These are phyloP conservation scores for Picea glauca DNA, from an alignment of 75 land plant genomes.

Conservation along the genomic window DNA sequence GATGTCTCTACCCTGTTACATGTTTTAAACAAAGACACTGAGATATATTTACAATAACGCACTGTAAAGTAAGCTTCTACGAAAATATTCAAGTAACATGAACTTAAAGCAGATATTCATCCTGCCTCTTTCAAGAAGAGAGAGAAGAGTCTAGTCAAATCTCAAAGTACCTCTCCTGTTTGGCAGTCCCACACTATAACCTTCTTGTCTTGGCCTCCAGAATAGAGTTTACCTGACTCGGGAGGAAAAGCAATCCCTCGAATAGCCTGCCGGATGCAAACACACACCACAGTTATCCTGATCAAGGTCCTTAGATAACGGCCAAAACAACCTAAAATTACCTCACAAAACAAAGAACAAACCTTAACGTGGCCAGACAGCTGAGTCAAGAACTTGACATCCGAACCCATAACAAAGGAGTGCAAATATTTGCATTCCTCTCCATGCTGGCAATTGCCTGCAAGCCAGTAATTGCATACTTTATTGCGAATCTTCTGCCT, in stretches of 20 bases:
- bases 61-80: not conserved
- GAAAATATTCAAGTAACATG: too few species aligned
- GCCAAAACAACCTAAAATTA: conserved; percentile 1
- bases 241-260: conserved; percentile 75
- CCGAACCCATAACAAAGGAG: conserved; percentile 56
- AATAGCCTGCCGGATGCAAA: conserved; percentile 44
- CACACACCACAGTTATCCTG: not conserved
- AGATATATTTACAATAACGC: not conserved
- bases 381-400: conserved; percentile 55
- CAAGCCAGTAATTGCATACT: conserved; percentile 63
- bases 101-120: not conserved
- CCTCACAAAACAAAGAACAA: not conserved
- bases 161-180: conserved; percentile 67
- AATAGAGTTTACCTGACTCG: conserved; percentile 86
- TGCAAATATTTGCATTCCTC: conserved; percentile 78
- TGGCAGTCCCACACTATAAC: conserved; percentile 90
- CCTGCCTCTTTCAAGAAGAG: not conserved
- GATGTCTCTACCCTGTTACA: conserved; percentile 52
- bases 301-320: not conserved
- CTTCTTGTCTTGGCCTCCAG: conserved; percentile 85
- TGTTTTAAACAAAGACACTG: not conserved
- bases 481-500: conserved; percentile 25
- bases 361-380: conserved; percentile 93
- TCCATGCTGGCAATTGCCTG: conserved; percentile 71
- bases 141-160: not conserved